Evolutionary conservation across 805 yeast species (phyloP).

Genomic region (Metschnikowia rubicola): DNA sequence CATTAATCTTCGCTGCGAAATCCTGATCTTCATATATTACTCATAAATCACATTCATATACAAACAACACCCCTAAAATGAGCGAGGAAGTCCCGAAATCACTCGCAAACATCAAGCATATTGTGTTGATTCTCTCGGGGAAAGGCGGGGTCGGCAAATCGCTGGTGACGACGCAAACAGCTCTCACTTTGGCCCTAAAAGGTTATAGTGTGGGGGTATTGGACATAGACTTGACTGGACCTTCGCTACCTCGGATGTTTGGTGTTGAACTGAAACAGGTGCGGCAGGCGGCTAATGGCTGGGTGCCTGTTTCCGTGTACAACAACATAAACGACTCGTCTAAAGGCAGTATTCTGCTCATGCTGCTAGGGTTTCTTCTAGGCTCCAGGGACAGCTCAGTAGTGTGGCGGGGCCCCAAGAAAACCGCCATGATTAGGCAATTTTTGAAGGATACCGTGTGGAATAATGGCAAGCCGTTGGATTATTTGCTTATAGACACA

Average conservation of each 20-base stretch:
- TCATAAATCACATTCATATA: too few species aligned
- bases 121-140: constrained; percentile 82
- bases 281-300: constrained; percentile 76
- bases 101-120: constrained; percentile 59
- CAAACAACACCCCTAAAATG: neutral
- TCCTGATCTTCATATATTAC: too few species aligned
- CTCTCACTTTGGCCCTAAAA: constrained; percentile 66
- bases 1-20: too few species aligned
- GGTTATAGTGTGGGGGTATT: constrained; percentile 89
- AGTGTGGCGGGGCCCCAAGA: constrained; percentile 98
- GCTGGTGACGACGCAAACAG: constrained; percentile 91
- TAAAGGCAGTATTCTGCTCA: constrained; percentile 53
- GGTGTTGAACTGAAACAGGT: constrained; percentile 80
- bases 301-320: constrained; percentile 78
- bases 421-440: constrained; percentile 96
- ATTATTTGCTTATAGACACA: constrained; percentile 85
- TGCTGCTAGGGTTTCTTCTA: constrained; percentile 86
- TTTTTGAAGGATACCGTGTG: constrained; percentile 87
- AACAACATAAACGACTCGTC: constrained; percentile 9
- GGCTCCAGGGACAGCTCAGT: constrained; percentile 84
- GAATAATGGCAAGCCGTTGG: constrained; percentile 48
- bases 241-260: constrained; percentile 94
- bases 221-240: constrained; percentile 95
- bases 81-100: constrained; percentile 27
- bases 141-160: constrained; percentile 98